These are phyloP conservation scores for Olyra latifolia DNA, from an alignment of 176 grass and related monocot genomes.

Conservation along the genomic window DNA sequence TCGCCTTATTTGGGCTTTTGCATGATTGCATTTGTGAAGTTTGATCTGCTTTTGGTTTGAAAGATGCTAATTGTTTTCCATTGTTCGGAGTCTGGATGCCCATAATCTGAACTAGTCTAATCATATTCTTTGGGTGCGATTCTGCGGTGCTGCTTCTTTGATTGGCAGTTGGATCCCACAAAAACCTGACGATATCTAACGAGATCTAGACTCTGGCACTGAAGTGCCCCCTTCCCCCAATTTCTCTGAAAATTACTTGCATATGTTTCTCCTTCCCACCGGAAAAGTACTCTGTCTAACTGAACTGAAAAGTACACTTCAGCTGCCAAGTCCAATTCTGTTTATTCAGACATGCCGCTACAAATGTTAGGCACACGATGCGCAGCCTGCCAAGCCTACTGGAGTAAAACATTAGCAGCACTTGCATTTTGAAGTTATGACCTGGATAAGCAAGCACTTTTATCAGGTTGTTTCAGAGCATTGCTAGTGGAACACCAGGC, in stretches of 20 bases:
- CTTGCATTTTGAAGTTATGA: background rate
- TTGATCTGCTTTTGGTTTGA: background rate
- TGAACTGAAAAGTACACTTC: background rate
- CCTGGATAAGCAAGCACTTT: background rate
- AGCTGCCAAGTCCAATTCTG: background rate
- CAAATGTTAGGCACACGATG: background rate
- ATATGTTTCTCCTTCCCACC: too few relatives aligned
- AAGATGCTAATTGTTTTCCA: background rate
- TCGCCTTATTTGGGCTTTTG: background rate
- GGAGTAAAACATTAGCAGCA: background rate
- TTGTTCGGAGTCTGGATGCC: background rate
- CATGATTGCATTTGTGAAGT: background rate
- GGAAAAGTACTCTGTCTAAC: background rate
- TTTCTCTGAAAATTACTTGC: too few relatives aligned
- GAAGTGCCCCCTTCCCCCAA: background rate
- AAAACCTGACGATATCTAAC: background rate
- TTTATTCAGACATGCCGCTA: background rate
- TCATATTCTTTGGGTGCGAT: background rate
- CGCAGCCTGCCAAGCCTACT: background rate
- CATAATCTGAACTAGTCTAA: background rate
- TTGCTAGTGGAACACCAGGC: background rate
- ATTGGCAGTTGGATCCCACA: background rate
- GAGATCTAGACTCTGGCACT: background rate
- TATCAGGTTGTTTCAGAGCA: background rate
- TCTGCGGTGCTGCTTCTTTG: background rate